Percentiles rank a stretch among this genome's conserved stretches.
Conservation (phyloP, 257 asterid genomes). For the Coffea eugenioides region DNA sequence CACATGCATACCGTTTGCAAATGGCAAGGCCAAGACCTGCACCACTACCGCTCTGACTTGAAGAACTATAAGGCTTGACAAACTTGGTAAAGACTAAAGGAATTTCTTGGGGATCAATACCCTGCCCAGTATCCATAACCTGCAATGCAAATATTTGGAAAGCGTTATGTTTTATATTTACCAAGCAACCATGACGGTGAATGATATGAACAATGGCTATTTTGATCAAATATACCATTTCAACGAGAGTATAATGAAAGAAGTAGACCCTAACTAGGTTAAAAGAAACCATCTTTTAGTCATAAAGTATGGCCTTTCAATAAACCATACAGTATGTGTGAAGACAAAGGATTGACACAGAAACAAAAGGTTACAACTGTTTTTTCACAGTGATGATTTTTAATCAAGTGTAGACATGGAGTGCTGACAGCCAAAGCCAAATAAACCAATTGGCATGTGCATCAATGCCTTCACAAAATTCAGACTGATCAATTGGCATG, state of each 20-base stretch:
- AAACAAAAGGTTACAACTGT: too few species aligned
- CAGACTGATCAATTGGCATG: not conserved
- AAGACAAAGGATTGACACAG: too few species aligned
- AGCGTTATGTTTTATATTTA: not conserved
- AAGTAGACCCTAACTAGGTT: too few species aligned
- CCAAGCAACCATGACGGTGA: too few species aligned
- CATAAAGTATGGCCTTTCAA: not conserved
- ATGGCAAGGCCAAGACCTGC: constrained; percentile 53
- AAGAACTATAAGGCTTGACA: constrained; percentile 27
- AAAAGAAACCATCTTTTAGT: not conserved
- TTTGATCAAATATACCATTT: too few species aligned
- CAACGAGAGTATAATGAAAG: not conserved
- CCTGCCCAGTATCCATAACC: constrained; percentile 72
- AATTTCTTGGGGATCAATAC: constrained; percentile 51
- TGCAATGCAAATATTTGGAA: constrained; percentile 1
- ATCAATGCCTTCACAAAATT: not conserved
- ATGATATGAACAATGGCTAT: too few species aligned
- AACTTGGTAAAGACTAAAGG: constrained; percentile 62
- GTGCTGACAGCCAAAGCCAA: not conserved
- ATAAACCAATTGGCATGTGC: not conserved
- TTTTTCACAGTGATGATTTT: too few species aligned
- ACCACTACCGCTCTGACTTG: too few species aligned
- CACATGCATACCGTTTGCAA: constrained; percentile 51
- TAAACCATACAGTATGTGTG: not conserved
- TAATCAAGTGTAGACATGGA: not conserved